Evolutionary conservation across 371 early-diverging fungal genomes (phyloP).

Genomic region (Mucor lusitanicus): DNA sequence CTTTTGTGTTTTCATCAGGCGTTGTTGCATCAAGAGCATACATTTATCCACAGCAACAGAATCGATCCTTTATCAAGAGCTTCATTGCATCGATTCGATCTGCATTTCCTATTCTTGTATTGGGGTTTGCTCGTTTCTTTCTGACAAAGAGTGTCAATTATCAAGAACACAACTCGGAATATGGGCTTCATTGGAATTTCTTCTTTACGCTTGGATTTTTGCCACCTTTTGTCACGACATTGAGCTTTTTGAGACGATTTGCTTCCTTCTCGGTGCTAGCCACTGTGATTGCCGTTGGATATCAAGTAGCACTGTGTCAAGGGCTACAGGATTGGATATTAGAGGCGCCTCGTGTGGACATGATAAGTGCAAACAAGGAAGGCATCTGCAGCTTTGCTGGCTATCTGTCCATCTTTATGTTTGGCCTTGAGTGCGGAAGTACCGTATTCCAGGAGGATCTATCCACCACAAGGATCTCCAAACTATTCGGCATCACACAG

Average conservation of each 20-base stretch:
- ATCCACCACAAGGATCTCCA: neutral
- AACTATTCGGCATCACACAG: neutral
- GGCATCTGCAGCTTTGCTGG: slow-evolving; percentile 87
- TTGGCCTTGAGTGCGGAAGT: slow-evolving; percentile 67
- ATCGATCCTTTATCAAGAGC: slow-evolving; percentile 18
- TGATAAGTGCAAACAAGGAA: slow-evolving; percentile 91
- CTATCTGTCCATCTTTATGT: slow-evolving; percentile 79
- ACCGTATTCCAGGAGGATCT: slow-evolving; percentile 26
- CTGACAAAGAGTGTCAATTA: slow-evolving; percentile 85
- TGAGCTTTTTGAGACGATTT: slow-evolving; percentile 35
- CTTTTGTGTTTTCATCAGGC: slow-evolving; percentile 83
- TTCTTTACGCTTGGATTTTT: slow-evolving; percentile 92
- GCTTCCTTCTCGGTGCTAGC: slow-evolving; percentile 53
- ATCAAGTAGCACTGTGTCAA: slow-evolving; percentile 56
- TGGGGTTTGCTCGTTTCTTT: slow-evolving; percentile 74
- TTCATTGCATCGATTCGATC: slow-evolving; percentile 38
- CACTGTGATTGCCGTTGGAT: slow-evolving; percentile 54
- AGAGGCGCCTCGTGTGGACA: slow-evolving; percentile 70
- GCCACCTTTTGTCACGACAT: slow-evolving; percentile 72
- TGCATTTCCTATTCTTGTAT: slow-evolving; percentile 66
- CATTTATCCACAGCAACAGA: neutral
- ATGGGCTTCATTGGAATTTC: slow-evolving; percentile 99
- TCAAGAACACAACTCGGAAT: slow-evolving; percentile 92
- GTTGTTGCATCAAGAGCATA: slow-evolving; percentile 70
- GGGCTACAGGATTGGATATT: slow-evolving; percentile 80